A percentile compares a stretch with the other conserved stretches of the same genome.
Conservation (phyloP, 768 basidiomycete genomes). For the Astraeus odoratus region DNA sequence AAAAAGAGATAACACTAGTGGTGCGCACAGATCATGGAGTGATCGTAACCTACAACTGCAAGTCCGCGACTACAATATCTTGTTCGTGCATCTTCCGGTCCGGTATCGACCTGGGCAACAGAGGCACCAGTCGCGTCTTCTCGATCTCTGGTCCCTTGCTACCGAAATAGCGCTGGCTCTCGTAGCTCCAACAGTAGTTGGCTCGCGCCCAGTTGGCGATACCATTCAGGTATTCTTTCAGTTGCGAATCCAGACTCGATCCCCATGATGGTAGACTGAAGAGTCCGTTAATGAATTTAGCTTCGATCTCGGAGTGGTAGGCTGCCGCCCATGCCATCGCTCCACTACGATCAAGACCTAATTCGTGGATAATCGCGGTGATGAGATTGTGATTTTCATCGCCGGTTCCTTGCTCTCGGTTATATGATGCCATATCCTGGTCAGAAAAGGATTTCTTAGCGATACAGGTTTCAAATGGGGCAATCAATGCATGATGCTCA, state of each 20-base stretch:
- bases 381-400: constrained; percentile 29
- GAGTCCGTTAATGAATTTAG: constrained; percentile 16
- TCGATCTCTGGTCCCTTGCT: constrained; percentile 18
- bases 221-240: constrained; percentile 19
- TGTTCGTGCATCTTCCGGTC: neutral
- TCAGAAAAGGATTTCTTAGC: neutral
- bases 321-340: constrained; percentile 23
- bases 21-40: neutral
- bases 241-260: constrained; percentile 15
- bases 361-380: constrained; percentile 27
- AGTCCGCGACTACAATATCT: constrained; percentile 1
- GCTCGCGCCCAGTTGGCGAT: constrained; percentile 22
- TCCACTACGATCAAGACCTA: constrained; percentile 15
- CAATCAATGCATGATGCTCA: neutral
- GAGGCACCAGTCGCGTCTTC: constrained; percentile 11
- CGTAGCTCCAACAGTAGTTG: constrained; percentile 26
- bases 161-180: constrained; percentile 27
- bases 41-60: neutral
- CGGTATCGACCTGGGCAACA: neutral
- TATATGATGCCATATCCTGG: constrained; percentile 33
- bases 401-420: constrained; percentile 28
- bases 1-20: neutral
- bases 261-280: constrained; percentile 24
- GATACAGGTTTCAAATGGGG: neutral
- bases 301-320: constrained; percentile 8